Percentiles rank a stretch among this genome's conserved stretches.
Evolutionary conservation across 176 grass and related monocot species (phyloP).

Genomic region (Bothriochloa decipiens): DNA sequence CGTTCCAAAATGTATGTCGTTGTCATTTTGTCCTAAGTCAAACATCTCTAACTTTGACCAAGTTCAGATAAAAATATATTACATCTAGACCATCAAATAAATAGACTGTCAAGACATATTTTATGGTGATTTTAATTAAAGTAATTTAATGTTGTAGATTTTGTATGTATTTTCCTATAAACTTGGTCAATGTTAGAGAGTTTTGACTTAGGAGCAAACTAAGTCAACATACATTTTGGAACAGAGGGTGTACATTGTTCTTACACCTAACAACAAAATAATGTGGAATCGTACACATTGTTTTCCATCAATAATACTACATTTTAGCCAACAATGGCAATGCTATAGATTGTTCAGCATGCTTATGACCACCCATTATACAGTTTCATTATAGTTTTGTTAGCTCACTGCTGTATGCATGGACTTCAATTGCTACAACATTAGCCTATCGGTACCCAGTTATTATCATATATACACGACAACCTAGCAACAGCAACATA

Average conservation of each 20-base stretch:
- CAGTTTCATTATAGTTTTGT: slow-evolving; percentile 16
- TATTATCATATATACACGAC: not conserved
- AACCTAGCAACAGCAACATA: not conserved
- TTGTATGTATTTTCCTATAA: not conserved
- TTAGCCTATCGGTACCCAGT: not conserved
- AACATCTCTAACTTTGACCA: not conserved
- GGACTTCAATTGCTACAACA: not conserved
- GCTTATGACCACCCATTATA: not conserved
- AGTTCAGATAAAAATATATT: not conserved
- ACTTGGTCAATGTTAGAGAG: not conserved
- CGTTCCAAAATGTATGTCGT: not conserved
- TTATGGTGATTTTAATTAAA: not conserved
- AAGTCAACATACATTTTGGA: not conserved
- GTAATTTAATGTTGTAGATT: not conserved
- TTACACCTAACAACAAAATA: not conserved
- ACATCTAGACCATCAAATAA: not conserved
- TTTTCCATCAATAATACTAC: not conserved
- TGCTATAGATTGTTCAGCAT: not conserved
- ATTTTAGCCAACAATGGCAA: not conserved
- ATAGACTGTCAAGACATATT: not conserved
- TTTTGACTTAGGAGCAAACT: not conserved
- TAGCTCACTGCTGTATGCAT: not conserved
- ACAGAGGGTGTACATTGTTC: not conserved
- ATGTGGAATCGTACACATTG: not conserved
- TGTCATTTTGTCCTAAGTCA: not conserved